Evolutionary conservation across 306 rosid species (phyloP).

Genomic region (Pueraria montana): DNA sequence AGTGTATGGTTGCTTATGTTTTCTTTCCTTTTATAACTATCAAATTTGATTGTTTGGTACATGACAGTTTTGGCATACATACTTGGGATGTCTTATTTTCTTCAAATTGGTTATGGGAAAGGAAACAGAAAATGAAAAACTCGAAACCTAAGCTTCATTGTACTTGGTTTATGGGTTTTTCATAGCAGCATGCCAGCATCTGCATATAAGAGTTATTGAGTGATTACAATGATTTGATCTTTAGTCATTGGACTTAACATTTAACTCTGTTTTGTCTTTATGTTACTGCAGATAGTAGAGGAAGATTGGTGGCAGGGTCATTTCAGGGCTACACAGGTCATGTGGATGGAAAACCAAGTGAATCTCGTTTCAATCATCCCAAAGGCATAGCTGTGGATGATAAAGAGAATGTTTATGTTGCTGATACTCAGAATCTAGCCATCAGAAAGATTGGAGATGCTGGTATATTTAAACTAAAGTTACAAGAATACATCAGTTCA

Average conservation of each 20-base stretch:
- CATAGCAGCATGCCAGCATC: not conserved
- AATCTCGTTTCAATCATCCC: conserved; percentile 94
- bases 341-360: conserved; percentile 94
- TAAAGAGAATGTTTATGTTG: conserved; percentile 95
- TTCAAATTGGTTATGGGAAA: not conserved
- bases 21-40: not conserved
- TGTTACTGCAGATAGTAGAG: conserved; percentile 88
- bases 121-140: not conserved
- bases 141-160: not conserved
- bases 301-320: conserved; percentile 97
- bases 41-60: conserved; percentile 1
- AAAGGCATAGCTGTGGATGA: conserved; percentile 92
- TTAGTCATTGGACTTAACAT: not conserved
- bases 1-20: conserved; percentile 61
- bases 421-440: conserved; percentile 89
- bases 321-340: conserved; percentile 93
- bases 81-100: not conserved
- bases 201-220: not conserved
- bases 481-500: conserved; percentile 14
- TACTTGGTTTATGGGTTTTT: conserved; percentile 15
- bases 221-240: not conserved
- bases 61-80: conserved; percentile 3
- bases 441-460: conserved; percentile 95
- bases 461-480: conserved; percentile 63
- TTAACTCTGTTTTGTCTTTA: conserved; percentile 11